A percentile compares a stretch with the other conserved stretches of the same genome.
Conservation (phyloP, 1,139 yeast genomes). For the Pichia kudriavzevii region DNA sequence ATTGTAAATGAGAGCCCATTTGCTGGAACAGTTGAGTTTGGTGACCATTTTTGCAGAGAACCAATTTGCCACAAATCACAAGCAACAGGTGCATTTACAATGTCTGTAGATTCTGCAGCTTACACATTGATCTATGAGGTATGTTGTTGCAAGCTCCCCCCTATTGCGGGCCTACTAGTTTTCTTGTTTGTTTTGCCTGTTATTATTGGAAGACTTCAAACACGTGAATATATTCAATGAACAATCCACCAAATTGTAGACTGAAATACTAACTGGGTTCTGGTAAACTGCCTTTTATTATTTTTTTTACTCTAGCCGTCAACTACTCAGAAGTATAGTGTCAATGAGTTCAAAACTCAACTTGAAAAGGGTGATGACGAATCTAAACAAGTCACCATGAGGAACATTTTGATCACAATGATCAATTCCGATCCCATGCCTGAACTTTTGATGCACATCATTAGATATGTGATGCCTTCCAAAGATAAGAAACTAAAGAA, state of each 20-base stretch:
- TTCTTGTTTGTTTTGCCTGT: background rate
- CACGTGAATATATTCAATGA: too few species aligned
- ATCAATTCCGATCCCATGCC: constrained; percentile 92
- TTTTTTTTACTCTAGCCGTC: constrained; percentile 35
- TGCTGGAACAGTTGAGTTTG: too few species aligned
- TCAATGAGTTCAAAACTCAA: constrained; percentile 67
- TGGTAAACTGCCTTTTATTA: background rate
- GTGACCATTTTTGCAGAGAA: too few species aligned
- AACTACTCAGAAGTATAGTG: constrained; percentile 63
- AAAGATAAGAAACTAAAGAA: constrained; percentile 86
- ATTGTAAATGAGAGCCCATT: too few species aligned
- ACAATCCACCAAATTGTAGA: too few species aligned
- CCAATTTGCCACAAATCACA: too few species aligned
- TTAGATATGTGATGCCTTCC: constrained; percentile 96
- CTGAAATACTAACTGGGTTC: background rate
- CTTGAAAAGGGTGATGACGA: constrained; percentile 90
- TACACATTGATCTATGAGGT: constrained; percentile 67
- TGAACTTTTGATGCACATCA: constrained; percentile 93
- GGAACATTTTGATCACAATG: constrained; percentile 75
- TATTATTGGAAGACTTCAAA: too few species aligned
- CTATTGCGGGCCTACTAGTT: background rate
- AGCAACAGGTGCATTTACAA: too few species aligned
- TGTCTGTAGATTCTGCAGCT: too few species aligned
- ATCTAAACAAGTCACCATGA: constrained; percentile 84
- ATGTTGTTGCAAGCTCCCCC: constrained; percentile 13